Conservation (phyloP, 306 rosid species). For the Cotoneaster glaucophyllus region DNA sequence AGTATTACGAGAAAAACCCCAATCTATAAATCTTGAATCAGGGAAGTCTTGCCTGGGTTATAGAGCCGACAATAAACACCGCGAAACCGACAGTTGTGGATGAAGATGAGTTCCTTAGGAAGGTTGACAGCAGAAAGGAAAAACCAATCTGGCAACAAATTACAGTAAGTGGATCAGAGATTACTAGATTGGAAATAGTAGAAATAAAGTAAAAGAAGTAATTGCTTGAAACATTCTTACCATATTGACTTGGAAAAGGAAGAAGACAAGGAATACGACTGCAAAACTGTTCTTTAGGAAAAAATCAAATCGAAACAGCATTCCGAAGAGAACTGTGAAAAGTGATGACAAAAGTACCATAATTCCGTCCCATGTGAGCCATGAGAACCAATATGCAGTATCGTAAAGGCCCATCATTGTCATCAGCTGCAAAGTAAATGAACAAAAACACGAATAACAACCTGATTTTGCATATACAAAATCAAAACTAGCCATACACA, state of each 20-base stretch:
- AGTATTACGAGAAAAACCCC: conserved; percentile 3
- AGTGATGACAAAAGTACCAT: conserved; percentile 58
- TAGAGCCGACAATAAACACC: conserved; percentile 57
- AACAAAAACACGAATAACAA: not conserved
- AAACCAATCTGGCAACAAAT: conserved; percentile 57
- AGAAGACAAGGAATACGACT: conserved; percentile 60
- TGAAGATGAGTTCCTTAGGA: conserved; percentile 71
- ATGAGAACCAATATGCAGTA: conserved; percentile 85
- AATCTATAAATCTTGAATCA: conserved; percentile 8
- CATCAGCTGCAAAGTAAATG: conserved; percentile 58
- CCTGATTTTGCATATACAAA: no score
- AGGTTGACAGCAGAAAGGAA: conserved; percentile 81
- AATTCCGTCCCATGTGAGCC: conserved; percentile 83
- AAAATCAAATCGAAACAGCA: conserved; percentile 76
- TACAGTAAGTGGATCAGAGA: not conserved
- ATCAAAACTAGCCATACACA: no score
- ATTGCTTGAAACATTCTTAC: conserved; percentile 33
- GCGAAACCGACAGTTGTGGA: conserved; percentile 69
- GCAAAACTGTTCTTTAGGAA: conserved; percentile 66
- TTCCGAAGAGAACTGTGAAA: conserved; percentile 72
- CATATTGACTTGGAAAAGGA: conserved; percentile 83
- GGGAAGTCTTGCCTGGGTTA: conserved; percentile 65
- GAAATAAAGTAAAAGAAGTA: not conserved
- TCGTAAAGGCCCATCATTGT: conserved; percentile 89
- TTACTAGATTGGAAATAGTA: not conserved